phyloP scores from a whole-genome alignment of 2,329 filamentous ascomycete species.

The Pseudogymnoascus sp. region DNA sequence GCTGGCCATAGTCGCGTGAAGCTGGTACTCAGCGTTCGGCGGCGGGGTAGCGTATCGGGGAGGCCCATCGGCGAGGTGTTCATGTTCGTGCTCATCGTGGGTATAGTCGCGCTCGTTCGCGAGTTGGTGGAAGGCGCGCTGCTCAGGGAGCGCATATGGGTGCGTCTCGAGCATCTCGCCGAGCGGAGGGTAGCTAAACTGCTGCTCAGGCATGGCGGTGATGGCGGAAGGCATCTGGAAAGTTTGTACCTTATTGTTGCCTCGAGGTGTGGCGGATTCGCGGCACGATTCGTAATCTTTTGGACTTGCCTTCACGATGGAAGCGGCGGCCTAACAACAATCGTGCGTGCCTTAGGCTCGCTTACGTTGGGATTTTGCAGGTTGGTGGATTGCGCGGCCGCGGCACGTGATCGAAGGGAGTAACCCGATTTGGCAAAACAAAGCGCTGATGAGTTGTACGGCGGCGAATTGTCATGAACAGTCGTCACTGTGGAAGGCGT shows the following conservation, averaged over 20 bases:
- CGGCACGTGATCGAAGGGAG: not conserved
- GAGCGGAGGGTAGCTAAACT: slow-evolving; percentile 11
- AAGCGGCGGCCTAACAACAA: slow-evolving; percentile 4
- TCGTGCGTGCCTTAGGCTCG: slow-evolving; percentile 3
- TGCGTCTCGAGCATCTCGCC: slow-evolving; percentile 6
- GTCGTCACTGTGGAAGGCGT: not conserved
- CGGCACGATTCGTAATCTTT: slow-evolving; percentile 6
- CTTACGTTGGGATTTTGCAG: not conserved
- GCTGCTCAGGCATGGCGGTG: slow-evolving; percentile 9
- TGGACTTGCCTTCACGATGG: slow-evolving; percentile 5
- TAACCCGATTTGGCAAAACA: not conserved
- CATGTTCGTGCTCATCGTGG: slow-evolving; percentile 13
- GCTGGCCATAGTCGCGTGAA: slow-evolving; percentile 19
- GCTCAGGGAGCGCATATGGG: not conserved
- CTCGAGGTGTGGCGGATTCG: slow-evolving; percentile 2
- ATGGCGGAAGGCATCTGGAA: slow-evolving; percentile 2
- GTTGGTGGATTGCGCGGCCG: not conserved
- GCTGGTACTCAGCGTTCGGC: slow-evolving; percentile 14
- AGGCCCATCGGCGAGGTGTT: slow-evolving; percentile 23
- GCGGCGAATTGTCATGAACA: not conserved
- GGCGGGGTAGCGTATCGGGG: slow-evolving; percentile 23
- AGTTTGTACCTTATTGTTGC: slow-evolving; percentile 2
- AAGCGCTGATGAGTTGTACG: not conserved
- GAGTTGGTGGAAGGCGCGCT: slow-evolving; percentile 11
- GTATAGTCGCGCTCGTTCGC: slow-evolving; percentile 11